A percentile compares a stretch with the other conserved stretches of the same genome.
phyloP scores from a whole-genome alignment of 2,329 filamentous ascomycete genomes.

The Cladosporium sp. region DNA sequence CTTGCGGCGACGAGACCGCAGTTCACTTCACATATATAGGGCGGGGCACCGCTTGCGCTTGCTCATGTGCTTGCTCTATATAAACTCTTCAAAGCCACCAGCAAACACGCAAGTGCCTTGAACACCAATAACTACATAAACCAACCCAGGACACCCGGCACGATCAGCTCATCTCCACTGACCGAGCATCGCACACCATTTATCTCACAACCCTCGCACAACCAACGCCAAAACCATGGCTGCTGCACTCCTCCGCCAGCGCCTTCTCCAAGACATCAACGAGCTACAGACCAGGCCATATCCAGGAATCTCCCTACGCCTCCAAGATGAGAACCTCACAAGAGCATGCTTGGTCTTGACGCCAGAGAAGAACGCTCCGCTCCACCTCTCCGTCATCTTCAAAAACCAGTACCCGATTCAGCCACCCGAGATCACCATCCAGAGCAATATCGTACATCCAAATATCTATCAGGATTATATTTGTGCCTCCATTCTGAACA shows the following conservation, averaged over 20 bases:
- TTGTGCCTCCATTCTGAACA: conserved; percentile 26
- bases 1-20: neutral
- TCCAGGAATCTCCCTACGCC: conserved; percentile 26
- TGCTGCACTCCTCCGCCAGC: conserved; percentile 18
- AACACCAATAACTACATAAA: neutral
- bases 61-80: neutral
- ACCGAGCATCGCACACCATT: neutral
- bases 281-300: conserved; percentile 27
- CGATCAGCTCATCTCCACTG: neutral
- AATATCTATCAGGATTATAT: conserved; percentile 29
- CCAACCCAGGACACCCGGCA: neutral
- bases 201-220: neutral
- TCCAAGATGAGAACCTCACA: conserved; percentile 21
- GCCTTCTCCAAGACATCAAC: conserved; percentile 26
- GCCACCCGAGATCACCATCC: conserved; percentile 24
- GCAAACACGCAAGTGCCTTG: neutral
- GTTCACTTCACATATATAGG: neutral
- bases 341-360: conserved; percentile 25
- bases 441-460: conserved; percentile 25
- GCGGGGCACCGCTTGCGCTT: neutral
- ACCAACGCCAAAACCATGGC: neutral
- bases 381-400: conserved; percentile 27
- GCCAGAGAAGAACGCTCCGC: conserved; percentile 19
- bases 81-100: neutral
- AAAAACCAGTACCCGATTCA: conserved; percentile 21